Percentiles rank a stretch among this genome's conserved stretches.
phyloP scores from a whole-genome alignment of 768 basidiomycete species.

The Lyophyllum decastes region DNA sequence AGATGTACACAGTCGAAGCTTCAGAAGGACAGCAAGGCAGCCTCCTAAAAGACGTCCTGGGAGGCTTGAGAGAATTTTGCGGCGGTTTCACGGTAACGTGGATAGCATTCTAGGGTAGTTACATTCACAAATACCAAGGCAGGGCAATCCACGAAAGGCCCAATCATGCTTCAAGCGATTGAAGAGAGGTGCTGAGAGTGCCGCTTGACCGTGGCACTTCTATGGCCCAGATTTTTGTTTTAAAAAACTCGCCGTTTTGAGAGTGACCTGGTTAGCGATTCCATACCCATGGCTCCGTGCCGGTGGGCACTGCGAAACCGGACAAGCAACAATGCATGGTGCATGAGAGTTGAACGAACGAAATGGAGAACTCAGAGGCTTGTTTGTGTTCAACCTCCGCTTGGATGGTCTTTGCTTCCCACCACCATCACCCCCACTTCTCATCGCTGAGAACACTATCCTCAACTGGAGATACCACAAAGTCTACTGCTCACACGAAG shows the following conservation, averaged over 20 bases:
- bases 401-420: constrained; percentile 6
- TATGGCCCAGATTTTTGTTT: not conserved
- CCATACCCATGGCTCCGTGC: constrained; percentile 1
- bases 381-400: constrained; percentile 11
- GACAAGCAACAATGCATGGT: not conserved
- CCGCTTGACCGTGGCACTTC: constrained; percentile 4
- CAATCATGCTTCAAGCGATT: constrained; percentile 19
- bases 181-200: not conserved
- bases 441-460: constrained; percentile 11
- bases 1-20: not conserved
- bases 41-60: constrained; percentile 15
- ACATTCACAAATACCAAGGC: constrained; percentile 3
- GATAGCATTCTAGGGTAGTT: not conserved
- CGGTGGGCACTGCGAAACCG: not conserved
- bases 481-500: not conserved
- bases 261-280: not conserved
- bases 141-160: not conserved
- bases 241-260: constrained; percentile 1
- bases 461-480: not conserved
- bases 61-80: constrained; percentile 19
- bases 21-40: not conserved
- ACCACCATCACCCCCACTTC: constrained; percentile 1
- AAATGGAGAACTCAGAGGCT: not conserved
- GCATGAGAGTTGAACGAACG: not conserved
- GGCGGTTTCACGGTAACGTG: constrained; percentile 2